Base-by-base conservation (phyloP, 2,329 filamentous ascomycete genomes). In the Pseudogymnoascus sp. region DNA sequence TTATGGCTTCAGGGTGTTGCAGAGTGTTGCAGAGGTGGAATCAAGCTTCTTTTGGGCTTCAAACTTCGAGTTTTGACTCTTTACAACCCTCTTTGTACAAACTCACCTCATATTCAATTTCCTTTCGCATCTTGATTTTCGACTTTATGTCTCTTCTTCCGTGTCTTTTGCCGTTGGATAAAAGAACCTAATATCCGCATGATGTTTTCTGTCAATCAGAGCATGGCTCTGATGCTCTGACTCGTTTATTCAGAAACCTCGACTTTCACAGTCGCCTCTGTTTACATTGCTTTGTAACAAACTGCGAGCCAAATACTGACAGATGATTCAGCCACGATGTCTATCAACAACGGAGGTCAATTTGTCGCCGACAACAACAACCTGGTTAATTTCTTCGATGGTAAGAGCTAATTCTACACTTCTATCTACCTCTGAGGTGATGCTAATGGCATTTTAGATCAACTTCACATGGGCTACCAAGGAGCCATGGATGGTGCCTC, bases 341-440 rank as follows among this genome's bases (percentile, higher is more conserved):
- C 50, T 12, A 10, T 60, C 59, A 60, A 60, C 59, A 44, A 64
- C 12, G 18, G 66, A 3, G 68, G 69, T 31, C 64, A 63, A 16
- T n/a, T 47, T 38, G 25, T 38, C 14, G 12, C 14, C 18, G n/a
- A 18, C 10, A 12, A 44, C 12, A 38, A 44, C 33, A 31, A 44
- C 18, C 12, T 8, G 4, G 5, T 4, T 31, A 18, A 62, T 2
- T 64, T 70, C 6, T 66, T 67, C 2, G 68, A 71, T 44, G 70
- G 69, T 16, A 60, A 65, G 18, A 71, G 4, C 28, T 33, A 18
- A 56, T 33, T 56, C 8, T 14, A 18, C 4, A 7, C n/a, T 56
- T 33, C 10, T 31, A 31, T 53, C 28, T 21, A 33, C 8, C 18
- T 7, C 18, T 33, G 16, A 14, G 1, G 6, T 33, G 10, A 33